Conservation (phyloP, 768 basidiomycete species). For the Panaeolus cyanescens region DNA sequence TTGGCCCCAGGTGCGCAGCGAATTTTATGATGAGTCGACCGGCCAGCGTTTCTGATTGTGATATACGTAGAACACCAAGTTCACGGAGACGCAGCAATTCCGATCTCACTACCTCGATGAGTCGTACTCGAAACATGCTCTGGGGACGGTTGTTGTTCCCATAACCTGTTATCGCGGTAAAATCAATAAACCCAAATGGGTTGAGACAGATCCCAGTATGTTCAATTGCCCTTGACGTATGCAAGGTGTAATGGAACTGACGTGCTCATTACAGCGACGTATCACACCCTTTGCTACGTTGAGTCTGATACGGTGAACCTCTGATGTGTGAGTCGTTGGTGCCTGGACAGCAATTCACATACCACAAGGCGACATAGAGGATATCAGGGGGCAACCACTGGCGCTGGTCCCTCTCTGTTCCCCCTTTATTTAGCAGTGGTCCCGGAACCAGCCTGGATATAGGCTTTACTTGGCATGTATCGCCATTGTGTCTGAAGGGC, state of each 20-base stretch:
- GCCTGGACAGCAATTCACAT: no score
- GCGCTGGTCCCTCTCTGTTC: background rate
- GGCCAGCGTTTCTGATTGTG: no score
- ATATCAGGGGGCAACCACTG: background rate
- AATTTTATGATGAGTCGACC: no score
- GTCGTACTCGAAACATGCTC: background rate
- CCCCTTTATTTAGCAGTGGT: background rate
- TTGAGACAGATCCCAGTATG: constrained; percentile 14
- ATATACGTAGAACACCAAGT: constrained; percentile 41
- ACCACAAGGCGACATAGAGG: no score
- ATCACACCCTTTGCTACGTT: constrained; percentile 20
- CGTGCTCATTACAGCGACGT: constrained; percentile 14
- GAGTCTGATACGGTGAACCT: constrained; percentile 21
- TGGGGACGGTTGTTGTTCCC: constrained; percentile 11
- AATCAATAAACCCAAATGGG: constrained; percentile 16
- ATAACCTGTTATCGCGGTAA: constrained; percentile 25
- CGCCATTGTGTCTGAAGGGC: background rate
- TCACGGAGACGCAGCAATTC: constrained; percentile 42
- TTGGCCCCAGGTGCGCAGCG: constrained; percentile 31
- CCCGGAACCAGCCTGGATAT: background rate
- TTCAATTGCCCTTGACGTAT: background rate
- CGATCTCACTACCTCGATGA: constrained; percentile 30
- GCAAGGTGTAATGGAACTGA: background rate
- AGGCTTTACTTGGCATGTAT: background rate
- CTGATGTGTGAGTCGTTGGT: constrained; percentile 1